Conservation (phyloP, 495 filamentous ascomycete genomes). For the Hypoxylon fuscum region DNA sequence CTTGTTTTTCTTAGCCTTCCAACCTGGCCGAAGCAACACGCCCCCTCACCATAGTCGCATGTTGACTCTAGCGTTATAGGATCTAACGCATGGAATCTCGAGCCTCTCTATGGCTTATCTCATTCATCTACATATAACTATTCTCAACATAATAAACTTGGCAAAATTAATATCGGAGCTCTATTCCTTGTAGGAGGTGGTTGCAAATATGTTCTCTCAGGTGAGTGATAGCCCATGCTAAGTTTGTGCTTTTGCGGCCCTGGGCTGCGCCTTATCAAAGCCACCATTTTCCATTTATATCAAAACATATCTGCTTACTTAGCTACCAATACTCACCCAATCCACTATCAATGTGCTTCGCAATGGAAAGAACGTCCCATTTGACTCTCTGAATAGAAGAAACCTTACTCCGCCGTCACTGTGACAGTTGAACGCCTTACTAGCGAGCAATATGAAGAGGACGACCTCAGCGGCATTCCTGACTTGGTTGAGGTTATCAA, state of each 20-base stretch:
- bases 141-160: not conserved
- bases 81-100: conserved; percentile 1
- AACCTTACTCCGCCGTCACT: conserved; percentile 93
- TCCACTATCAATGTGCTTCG: not conserved
- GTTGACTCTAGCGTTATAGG: conserved; percentile 4
- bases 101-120: not conserved
- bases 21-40: conserved; percentile 2
- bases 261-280: not conserved
- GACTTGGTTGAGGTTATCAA: conserved; percentile 94
- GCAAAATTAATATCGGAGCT: conserved; percentile 22
- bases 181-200: not conserved
- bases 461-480: conserved; percentile 90
- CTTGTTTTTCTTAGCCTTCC: no score
- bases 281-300: not conserved
- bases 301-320: not conserved
- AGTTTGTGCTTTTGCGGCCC: not conserved
- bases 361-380: not conserved
- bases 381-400: conserved; percentile 67
- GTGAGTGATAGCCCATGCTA: conserved; percentile 35
- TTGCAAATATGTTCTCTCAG: conserved; percentile 53
- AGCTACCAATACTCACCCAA: not conserved
- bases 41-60: conserved; percentile 8
- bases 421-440: conserved; percentile 94
- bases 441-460: conserved; percentile 85
- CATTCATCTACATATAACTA: conserved; percentile 4